A percentile compares a stretch with the other conserved stretches of the same genome.
Conservation (phyloP, 2,329 filamentous ascomycete species). For the Xenoacremonium recifei region DNA sequence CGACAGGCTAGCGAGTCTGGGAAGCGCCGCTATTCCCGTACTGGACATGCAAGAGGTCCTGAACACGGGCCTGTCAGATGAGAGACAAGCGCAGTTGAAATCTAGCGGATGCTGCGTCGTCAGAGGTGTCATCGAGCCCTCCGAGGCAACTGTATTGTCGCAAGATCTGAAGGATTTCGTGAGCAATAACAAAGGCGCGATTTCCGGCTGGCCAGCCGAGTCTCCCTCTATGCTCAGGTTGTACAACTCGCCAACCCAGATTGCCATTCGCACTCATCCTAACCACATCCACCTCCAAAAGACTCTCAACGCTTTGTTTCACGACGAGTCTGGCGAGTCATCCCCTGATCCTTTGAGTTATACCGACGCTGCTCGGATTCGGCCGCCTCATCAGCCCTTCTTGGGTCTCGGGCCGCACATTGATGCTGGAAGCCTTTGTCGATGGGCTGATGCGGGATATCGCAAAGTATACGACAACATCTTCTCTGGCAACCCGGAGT, state of each 20-base stretch:
- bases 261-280: slow-evolving; percentile 35
- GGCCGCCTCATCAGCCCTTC: slow-evolving; percentile 36
- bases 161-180: slow-evolving; percentile 32
- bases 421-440: slow-evolving; percentile 40
- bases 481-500: slow-evolving; percentile 34
- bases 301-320: slow-evolving; percentile 39
- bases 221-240: slow-evolving; percentile 38
- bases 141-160: slow-evolving; percentile 23
- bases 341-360: slow-evolving; percentile 37
- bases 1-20: slow-evolving; percentile 32
- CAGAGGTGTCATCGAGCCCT: slow-evolving; percentile 16
- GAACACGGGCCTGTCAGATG: slow-evolving; percentile 13
- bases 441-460: slow-evolving; percentile 40
- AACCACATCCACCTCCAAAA: slow-evolving; percentile 35
- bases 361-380: slow-evolving; percentile 37
- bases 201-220: slow-evolving; percentile 34
- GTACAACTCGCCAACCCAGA: slow-evolving; percentile 38
- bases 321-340: slow-evolving; percentile 27
- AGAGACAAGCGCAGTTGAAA: slow-evolving; percentile 26
- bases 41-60: slow-evolving; percentile 29
- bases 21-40: slow-evolving; percentile 30
- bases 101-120: slow-evolving; percentile 21
- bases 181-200: slow-evolving; percentile 28
- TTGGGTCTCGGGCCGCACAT: slow-evolving; percentile 42
- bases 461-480: slow-evolving; percentile 35